Percentiles rank a stretch among this genome's conserved stretches.
These are phyloP conservation scores for Coemansia sp. DNA, from an alignment of 192 early-diverging fungal genomes.

Conservation along the genomic window DNA sequence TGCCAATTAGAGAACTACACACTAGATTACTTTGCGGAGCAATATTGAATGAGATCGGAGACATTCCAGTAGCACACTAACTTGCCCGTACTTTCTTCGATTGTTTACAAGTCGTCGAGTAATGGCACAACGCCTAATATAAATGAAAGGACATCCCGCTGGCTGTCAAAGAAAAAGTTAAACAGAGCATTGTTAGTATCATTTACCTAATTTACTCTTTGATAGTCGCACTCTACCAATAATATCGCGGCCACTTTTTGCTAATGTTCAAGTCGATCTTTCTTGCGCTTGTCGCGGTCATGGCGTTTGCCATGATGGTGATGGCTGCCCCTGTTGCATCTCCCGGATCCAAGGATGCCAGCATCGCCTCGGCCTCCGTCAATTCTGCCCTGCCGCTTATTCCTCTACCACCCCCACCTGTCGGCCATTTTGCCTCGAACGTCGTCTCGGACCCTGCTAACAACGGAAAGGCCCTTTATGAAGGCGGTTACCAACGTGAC, in stretches of 20 bases:
- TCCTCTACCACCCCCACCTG: conserved; percentile 6
- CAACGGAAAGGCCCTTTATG: conserved; percentile 30
- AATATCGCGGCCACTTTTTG: not conserved
- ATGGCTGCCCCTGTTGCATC: conserved; percentile 37
- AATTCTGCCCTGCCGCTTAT: conserved; percentile 2
- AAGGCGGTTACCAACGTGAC: conserved; percentile 21
- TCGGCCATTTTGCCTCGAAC: conserved; percentile 8
- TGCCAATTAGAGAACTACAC: not conserved
- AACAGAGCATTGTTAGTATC: not conserved
- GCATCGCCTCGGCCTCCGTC: not conserved
- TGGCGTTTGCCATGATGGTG: conserved; percentile 50
- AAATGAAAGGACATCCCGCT: not conserved
- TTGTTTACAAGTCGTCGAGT: not conserved
- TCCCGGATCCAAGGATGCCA: conserved; percentile 14
- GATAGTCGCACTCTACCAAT: not conserved
- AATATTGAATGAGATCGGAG: conserved; percentile 4
- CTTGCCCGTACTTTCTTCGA: not conserved
- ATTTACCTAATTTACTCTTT: not conserved
- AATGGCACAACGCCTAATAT: not conserved
- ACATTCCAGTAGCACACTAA: not conserved
- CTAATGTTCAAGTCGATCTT: conserved; percentile 40
- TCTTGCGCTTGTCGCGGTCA: conserved; percentile 41
- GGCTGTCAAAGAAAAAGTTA: not conserved
- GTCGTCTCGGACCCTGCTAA: conserved; percentile 10
- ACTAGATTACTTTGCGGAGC: conserved; percentile 1